Evolutionary conservation across 139 green algal genomes (phyloP).

Genomic region (Chlorella sorokiniana): DNA sequence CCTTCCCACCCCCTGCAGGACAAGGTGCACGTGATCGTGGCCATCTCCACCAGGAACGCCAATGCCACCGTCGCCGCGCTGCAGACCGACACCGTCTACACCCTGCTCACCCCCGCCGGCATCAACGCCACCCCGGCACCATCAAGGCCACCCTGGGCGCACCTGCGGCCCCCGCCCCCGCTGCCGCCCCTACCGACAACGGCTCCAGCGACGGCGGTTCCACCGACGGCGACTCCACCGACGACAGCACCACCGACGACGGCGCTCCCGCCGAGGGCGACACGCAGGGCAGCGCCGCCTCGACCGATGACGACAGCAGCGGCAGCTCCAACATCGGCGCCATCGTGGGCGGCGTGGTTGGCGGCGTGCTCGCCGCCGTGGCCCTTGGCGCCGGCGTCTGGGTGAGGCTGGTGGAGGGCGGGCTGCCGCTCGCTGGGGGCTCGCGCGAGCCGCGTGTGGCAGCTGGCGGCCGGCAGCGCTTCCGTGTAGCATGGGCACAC

Average conservation of each 20-base stretch:
- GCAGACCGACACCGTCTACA: slow-evolving; percentile 25
- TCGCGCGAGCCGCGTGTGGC: no score
- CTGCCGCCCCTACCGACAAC: neutral
- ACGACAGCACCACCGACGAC: neutral
- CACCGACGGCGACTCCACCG: neutral
- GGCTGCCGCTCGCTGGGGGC: neutral
- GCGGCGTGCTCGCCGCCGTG: slow-evolving; percentile 7
- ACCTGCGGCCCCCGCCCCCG: neutral
- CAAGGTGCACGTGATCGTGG: slow-evolving; percentile 11
- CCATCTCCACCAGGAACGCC: slow-evolving; percentile 15
- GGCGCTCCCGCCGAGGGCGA: neutral
- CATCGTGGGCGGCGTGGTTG: slow-evolving; percentile 25
- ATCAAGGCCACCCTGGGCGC: slow-evolving; percentile 27
- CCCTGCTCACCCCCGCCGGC: slow-evolving; percentile 18
- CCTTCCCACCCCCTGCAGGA: neutral
- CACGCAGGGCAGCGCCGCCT: neutral
- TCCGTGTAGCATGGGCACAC: no score
- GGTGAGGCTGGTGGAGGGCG: neutral
- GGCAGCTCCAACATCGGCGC: slow-evolving; percentile 5
- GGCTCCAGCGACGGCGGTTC: neutral
- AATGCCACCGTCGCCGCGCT: slow-evolving; percentile 4
- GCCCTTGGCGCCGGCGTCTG: neutral
- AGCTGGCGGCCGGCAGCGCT: no score
- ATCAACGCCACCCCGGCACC: slow-evolving; percentile 14
- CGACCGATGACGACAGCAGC: neutral